Evolutionary conservation across 306 rosid species (phyloP).

Genomic region (Fagus sylvatica): DNA sequence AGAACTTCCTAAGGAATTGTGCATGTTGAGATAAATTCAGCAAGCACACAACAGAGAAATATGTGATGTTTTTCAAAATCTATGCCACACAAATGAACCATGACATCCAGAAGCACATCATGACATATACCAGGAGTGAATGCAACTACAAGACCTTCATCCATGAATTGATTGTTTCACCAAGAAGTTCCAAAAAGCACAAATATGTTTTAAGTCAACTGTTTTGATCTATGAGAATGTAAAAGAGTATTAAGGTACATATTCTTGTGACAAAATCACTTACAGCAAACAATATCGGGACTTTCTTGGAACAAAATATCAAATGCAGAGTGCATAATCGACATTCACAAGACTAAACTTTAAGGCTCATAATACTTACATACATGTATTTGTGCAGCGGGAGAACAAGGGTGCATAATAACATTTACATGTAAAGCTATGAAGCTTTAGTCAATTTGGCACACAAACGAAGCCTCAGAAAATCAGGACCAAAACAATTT

Average conservation of each 20-base stretch:
- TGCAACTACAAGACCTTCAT: background rate
- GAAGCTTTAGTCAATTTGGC: background rate
- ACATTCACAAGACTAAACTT: slow-evolving; percentile 1
- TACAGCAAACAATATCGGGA: background rate
- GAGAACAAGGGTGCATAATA: background rate
- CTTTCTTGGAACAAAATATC: background rate
- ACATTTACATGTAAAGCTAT: background rate
- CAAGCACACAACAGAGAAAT: background rate
- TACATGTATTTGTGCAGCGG: background rate
- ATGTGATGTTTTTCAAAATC: background rate
- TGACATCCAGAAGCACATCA: background rate
- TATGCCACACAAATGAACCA: background rate
- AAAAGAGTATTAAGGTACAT: background rate
- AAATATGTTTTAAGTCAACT: background rate
- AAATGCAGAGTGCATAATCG: background rate
- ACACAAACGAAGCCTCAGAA: background rate
- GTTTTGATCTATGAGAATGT: background rate
- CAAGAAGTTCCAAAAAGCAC: background rate
- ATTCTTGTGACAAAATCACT: background rate
- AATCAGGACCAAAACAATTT: slow-evolving; percentile 9
- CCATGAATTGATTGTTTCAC: background rate
- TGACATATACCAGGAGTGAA: background rate
- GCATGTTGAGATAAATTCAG: background rate
- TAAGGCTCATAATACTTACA: background rate
- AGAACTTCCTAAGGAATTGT: background rate